A percentile compares a stretch with the other conserved stretches of the same genome.
Evolutionary conservation across 2,329 filamentous ascomycete genomes (phyloP).

Genomic region (Aureobasidium sp.): DNA sequence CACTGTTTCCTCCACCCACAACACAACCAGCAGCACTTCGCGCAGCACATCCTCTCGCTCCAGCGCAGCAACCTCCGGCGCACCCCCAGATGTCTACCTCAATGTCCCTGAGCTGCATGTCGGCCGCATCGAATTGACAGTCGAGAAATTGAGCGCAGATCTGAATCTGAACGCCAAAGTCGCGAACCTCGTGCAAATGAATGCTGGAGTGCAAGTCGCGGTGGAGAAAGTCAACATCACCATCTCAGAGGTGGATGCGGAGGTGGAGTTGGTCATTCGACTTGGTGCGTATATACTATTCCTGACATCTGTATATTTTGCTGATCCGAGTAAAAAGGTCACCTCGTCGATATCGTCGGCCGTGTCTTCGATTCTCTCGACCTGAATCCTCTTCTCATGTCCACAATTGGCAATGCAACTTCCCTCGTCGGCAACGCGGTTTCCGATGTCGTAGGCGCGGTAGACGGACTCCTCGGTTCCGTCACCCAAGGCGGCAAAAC

Average conservation of each 20-base stretch:
- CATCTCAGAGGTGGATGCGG: conserved; percentile 50
- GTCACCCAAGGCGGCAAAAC: conserved; percentile 44
- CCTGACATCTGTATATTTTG: not conserved
- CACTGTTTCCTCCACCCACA: not conserved
- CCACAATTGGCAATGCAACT: conserved; percentile 17
- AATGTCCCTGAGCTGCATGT: conserved; percentile 51
- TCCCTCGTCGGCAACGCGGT: conserved; percentile 42
- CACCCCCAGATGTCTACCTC: conserved; percentile 47
- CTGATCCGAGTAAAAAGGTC: conserved; percentile 26
- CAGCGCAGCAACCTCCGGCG: conserved; percentile 16
- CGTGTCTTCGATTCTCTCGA: conserved; percentile 51
- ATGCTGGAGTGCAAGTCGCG: conserved; percentile 40
- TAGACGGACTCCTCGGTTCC: conserved; percentile 51
- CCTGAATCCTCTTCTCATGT: conserved; percentile 50
- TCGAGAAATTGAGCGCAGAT: conserved; percentile 50
- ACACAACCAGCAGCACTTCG: conserved; percentile 1
- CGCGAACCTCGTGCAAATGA: conserved; percentile 47
- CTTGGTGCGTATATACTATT: conserved; percentile 31
- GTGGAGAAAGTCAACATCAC: conserved; percentile 50
- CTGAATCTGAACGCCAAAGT: conserved; percentile 53
- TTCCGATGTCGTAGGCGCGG: conserved; percentile 37
- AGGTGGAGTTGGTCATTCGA: conserved; percentile 51
- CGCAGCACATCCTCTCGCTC: not conserved
- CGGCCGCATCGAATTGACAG: conserved; percentile 50
- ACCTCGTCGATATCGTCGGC: conserved; percentile 53